Evolutionary conservation across 257 asterid genomes (phyloP), one percentile per base, ranked within the genome.

Genomic region (Oldenlandia corymbosa): DNA sequence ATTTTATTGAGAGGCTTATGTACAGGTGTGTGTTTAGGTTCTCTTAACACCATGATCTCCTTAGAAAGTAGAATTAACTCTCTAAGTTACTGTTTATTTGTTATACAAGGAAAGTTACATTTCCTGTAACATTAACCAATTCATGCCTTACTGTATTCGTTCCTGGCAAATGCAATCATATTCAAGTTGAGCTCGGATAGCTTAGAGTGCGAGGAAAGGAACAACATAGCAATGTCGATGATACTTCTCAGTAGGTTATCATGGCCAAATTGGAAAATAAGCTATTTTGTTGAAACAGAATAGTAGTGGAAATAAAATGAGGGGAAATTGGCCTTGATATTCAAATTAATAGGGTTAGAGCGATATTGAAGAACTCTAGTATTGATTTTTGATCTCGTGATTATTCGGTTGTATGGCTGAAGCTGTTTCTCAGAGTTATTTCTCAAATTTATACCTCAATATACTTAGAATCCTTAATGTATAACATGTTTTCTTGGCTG

Each of bases 1-100:
- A 93, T 76, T 93, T 87, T 52, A 88, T 90, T 61, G 99, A 93
- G 75, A 79, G 97, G 77, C 96, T 93, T 58, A 87, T 87, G 95
- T 87, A 84, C 82, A 90, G 99, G 99, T 93, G 26, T 21, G 64
- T 30, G 72, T 46, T 55, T 65, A 49, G 58, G 49, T 46, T 51
- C 36, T 50, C 24, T 58, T 10, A 12, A 30, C 52, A 5, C 24
- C 47, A 36, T 61, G 7, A 32, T 5, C 14, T 4, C 17, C 7
- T 10, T n/a, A n/a, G n/a, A n/a, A n/a, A n/a, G n/a, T n/a, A n/a
- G n/a, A n/a, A n/a, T n/a, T n/a, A n/a, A n/a, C n/a, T n/a, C n/a
- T n/a, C 18, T 12, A 23, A 10, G 37, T 34, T 1, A 7, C 23
- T 31, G 62, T 57, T 32, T 18, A 20, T 10, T 7, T 56, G 7